Conservation (phyloP, 1,284 basidiomycete genomes). For the Pterulicium gracile region DNA sequence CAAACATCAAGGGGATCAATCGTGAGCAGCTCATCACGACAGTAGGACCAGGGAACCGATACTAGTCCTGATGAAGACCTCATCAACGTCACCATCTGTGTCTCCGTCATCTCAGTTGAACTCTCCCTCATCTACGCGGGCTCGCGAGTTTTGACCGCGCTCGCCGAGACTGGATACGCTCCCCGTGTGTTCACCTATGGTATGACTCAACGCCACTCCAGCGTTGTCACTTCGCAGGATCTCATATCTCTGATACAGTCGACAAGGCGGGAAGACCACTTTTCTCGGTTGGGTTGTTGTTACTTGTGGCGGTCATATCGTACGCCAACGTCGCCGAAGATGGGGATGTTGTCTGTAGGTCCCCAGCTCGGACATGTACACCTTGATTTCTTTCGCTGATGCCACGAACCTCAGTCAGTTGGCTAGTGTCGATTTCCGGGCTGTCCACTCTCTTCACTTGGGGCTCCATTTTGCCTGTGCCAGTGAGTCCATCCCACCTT, state of each 20-base stretch:
- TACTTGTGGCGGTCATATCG: conserved; percentile 27
- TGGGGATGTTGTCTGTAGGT: conserved; percentile 27
- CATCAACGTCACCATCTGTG: conserved; percentile 62
- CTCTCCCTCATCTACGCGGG: conserved; percentile 59
- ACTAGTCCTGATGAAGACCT: conserved; percentile 31
- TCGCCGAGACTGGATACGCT: conserved; percentile 59
- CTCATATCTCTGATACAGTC: conserved; percentile 15
- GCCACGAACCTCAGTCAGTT: conserved; percentile 20
- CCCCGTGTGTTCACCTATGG: conserved; percentile 42
- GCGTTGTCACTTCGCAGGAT: too few relatives aligned
- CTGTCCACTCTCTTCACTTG: conserved; percentile 35
- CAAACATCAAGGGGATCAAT: conserved; percentile 49
- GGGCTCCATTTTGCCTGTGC: conserved; percentile 32
- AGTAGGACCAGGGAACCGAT: too few relatives aligned
- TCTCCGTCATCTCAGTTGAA: conserved; percentile 63
- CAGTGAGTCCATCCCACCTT: conserved; percentile 20
- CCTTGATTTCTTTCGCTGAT: neutral
- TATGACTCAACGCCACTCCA: too few relatives aligned
- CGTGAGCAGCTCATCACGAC: conserved; percentile 25
- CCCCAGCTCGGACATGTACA: neutral
- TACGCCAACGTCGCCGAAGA: conserved; percentile 25
- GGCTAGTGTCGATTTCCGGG: conserved; percentile 31
- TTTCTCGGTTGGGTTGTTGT: conserved; percentile 25
- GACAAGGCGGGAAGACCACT: conserved; percentile 32
- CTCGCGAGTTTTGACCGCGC: conserved; percentile 54